Base-by-base conservation (phyloP, 169 alveolate species). In the Plasmodium chabaudi region DNA sequence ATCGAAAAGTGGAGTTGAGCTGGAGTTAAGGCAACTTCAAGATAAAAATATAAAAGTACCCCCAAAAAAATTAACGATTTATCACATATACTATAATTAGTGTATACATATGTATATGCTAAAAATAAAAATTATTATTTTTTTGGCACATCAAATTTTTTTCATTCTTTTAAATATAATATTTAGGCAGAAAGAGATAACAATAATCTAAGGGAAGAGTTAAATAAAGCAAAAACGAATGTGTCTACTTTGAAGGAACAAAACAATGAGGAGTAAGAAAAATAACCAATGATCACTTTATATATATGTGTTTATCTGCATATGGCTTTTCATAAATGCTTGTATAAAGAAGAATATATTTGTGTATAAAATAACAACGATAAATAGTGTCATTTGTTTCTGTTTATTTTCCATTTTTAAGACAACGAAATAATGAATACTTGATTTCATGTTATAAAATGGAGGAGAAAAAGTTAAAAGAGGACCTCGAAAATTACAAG, bases 391-490 rank as follows among this genome's bases (percentile, higher is more conserved):
- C 10, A 23, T n/a, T 71, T 47, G 9, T 10, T 19, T 17, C 55
- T 21, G 9, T 39, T 7, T 15, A n/a, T 57, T 21, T 61, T 42
- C 47, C 46, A 25, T 75, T 34, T 12, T n/a, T 9, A 49, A 75
- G 88, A 5, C 42, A 17, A 53, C 67, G 64, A 39, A 61, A 63
- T 21, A 63, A 27, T 61, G 77, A 75, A 42, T 56, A 75, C 64
- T 10, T 75, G 42, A 13, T 46, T 12, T 64, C 88, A 23, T 75
- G 88, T 49, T 63, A 53, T 44, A 75, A 75, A 63, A n/a, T 13
- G 9, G 88, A 75, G 46, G 88, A 75, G 64, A 75, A 53, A 21
- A 75, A 61, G 25, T 39, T 75, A 51, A 75, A 75, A 23, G 88
- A 75, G 64, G 74, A 75, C 51, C 17, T 75, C 25, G 77, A 75